Evolutionary conservation across 352 stramenopile species (phyloP).

Genomic region (Saprolegnia parasitica): DNA sequence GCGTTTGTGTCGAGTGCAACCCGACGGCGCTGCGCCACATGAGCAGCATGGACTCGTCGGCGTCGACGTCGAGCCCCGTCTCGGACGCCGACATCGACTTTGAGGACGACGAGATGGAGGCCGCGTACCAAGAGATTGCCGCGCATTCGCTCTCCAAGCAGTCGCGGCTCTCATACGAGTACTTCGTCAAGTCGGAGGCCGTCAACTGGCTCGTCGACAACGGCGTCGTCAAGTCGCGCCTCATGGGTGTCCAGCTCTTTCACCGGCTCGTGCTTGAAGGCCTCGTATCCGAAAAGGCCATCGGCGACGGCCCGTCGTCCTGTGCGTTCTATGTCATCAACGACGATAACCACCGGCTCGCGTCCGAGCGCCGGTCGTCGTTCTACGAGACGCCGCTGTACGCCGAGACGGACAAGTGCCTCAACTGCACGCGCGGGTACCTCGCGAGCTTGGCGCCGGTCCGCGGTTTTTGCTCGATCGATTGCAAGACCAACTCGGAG

Average conservation of each 20-base stretch:
- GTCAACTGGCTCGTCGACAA: conserved; percentile 78
- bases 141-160: conserved; percentile 60
- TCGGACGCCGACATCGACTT: conserved; percentile 54
- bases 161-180: conserved; percentile 73
- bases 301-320: conserved; percentile 37
- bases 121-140: conserved; percentile 62
- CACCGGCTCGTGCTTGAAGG: conserved; percentile 57
- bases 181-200: conserved; percentile 80
- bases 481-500: conserved; percentile 78
- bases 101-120: conserved; percentile 54
- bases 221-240: conserved; percentile 55
- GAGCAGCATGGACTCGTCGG: conserved; percentile 29
- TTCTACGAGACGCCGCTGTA: conserved; percentile 63
- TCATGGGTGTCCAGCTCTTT: conserved; percentile 50
- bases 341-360: conserved; percentile 44
- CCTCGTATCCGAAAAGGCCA: conserved; percentile 66
- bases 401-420: conserved; percentile 76
- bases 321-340: conserved; percentile 68
- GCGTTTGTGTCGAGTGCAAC: conserved; percentile 69
- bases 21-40: not conserved
- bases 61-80: conserved; percentile 42
- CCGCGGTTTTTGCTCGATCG: conserved; percentile 79
- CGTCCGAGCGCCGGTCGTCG: conserved; percentile 44
- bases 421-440: conserved; percentile 72
- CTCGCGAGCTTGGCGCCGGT: conserved; percentile 54